Evolutionary conservation across 177 flowering plant species (phyloP).

Genomic region (Telopea speciosissima): DNA sequence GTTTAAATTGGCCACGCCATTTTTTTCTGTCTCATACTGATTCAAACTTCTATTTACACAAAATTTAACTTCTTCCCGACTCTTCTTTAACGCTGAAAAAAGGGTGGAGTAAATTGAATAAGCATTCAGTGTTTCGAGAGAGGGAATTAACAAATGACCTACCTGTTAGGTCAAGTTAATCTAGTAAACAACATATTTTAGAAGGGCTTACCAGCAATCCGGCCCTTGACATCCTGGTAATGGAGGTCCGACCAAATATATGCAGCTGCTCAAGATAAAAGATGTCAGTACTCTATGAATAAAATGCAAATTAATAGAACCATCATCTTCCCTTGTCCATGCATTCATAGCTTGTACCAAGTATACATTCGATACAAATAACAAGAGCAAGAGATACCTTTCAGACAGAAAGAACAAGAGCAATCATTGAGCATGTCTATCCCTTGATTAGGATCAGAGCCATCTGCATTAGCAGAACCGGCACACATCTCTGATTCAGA

Average conservation of each 20-base stretch:
- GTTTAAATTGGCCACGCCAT: constrained; percentile 24
- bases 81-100: constrained; percentile 57
- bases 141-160: neutral
- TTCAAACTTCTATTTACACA: constrained; percentile 38
- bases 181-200: neutral
- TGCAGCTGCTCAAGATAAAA: constrained; percentile 49
- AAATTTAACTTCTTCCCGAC: constrained; percentile 57
- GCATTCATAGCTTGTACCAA: neutral
- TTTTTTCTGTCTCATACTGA: constrained; percentile 19
- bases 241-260: constrained; percentile 88
- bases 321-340: neutral
- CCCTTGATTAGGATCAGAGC: constrained; percentile 17
- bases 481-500: constrained; percentile 40
- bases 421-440: constrained; percentile 48
- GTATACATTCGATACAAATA: neutral
- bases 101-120: neutral
- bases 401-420: constrained; percentile 76
- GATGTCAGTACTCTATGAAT: neutral
- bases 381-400: constrained; percentile 45
- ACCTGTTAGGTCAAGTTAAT: neutral
- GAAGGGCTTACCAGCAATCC: constrained; percentile 50
- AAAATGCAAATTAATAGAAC: neutral
- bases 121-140: neutral
- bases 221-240: constrained; percentile 78
- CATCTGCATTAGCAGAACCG: constrained; percentile 20